Evolutionary conservation across 116 monocot genomes (phyloP).

Genomic region (Posidonia oceanica): DNA sequence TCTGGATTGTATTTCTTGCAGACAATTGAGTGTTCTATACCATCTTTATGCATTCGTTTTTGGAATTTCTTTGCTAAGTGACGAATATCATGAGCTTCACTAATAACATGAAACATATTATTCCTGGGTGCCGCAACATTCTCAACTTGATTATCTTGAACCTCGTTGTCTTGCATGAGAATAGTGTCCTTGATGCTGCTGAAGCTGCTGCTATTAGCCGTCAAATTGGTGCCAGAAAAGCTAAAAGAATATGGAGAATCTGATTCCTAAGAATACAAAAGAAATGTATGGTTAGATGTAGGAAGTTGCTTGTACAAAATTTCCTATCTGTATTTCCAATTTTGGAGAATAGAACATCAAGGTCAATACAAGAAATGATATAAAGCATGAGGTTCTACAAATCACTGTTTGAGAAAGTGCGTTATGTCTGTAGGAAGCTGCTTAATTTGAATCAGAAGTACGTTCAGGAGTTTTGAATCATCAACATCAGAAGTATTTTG

Average conservation of each 20-base stretch:
- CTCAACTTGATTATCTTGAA: constrained; percentile 7
- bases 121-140: constrained; percentile 11
- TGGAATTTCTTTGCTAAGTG: constrained; percentile 34
- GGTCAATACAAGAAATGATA: too few relatives aligned
- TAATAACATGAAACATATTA: constrained; percentile 8
- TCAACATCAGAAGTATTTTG: too few relatives aligned
- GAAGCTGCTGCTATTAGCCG: constrained; percentile 13
- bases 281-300: neutral
- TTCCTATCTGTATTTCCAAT: too few relatives aligned
- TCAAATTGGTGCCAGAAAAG: constrained; percentile 22
- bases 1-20: constrained; percentile 29
- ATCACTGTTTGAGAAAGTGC: too few relatives aligned
- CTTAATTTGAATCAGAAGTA: too few relatives aligned
- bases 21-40: constrained; percentile 1
- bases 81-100: constrained; percentile 14
- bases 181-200: constrained; percentile 11
- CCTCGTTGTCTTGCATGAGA: constrained; percentile 6
- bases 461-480: too few relatives aligned
- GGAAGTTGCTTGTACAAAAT: too few relatives aligned
- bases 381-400: too few relatives aligned
- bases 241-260: constrained; percentile 36
- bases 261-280: neutral
- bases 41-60: constrained; percentile 16
- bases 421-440: too few relatives aligned
- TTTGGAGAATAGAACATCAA: too few relatives aligned